Conservation (phyloP, 352 stramenopile genomes). For the Blastocystis sp. region DNA sequence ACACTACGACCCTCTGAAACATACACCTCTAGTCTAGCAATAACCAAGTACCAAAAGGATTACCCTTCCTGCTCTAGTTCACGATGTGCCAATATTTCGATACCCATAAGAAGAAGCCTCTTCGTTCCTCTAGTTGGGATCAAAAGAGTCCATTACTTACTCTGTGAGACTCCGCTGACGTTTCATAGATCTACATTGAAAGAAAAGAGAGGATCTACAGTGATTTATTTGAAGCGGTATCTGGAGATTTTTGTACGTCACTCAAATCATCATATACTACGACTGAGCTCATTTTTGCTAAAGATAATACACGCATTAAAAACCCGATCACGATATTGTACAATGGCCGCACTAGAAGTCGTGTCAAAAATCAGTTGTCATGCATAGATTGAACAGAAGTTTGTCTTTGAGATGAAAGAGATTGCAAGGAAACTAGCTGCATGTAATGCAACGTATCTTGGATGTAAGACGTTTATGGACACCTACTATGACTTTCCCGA, state of each 20-base stretch:
- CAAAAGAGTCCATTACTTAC: not conserved
- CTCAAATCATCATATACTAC: not conserved
- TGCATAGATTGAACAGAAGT: constrained; percentile 43
- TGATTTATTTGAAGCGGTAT: not conserved
- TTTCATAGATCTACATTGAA: not conserved
- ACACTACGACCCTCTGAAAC: constrained; percentile 14
- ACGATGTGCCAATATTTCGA: constrained; percentile 32
- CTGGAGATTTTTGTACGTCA: not conserved
- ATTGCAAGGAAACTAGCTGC: not conserved
- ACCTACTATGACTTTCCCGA: constrained; percentile 55
- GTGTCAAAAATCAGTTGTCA: not conserved
- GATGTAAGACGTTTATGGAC: constrained; percentile 47
- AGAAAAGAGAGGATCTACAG: not conserved
- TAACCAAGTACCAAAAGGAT: not conserved
- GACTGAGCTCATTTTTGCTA: not conserved
- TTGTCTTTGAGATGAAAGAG: constrained; percentile 37
- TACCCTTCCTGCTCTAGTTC: constrained; percentile 37
- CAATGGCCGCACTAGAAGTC: constrained; percentile 42
- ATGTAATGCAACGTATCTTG: constrained; percentile 25
- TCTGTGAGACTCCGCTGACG: not conserved
- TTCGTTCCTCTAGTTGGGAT: not conserved
- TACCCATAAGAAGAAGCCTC: constrained; percentile 21
- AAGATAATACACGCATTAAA: not conserved
- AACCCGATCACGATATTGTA: not conserved
- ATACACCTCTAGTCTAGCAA: constrained; percentile 29